Base-by-base conservation (phyloP, 2,329 filamentous ascomycete genomes). In the Corynespora cassiicola region DNA sequence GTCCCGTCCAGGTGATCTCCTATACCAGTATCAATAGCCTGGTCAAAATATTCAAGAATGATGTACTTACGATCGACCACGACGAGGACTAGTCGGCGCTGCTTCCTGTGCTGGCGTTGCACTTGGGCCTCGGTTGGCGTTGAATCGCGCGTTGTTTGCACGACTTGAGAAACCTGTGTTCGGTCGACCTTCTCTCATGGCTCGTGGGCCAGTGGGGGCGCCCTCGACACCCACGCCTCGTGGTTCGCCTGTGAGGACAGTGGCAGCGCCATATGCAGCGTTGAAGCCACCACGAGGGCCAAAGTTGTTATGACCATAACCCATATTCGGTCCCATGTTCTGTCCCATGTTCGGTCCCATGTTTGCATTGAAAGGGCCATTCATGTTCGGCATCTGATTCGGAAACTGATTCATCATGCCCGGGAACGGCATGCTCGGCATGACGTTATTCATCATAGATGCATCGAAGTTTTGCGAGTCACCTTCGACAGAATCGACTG, bases 161-260 rank as follows among this genome's bases (percentile, higher is more conserved):
- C 77, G 69, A 56, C 87, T 81, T 50, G 84, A 80, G 36, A 88
- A 80, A 52, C 87, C 88, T 40, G 86, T 91, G 66, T 95, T 95
- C 34, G 88, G 87, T 8, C 90, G 75, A 19, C 90, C 90, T 69
- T 94, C 87, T 48, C 92, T 82, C 89, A 97, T 95, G 12, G 94
- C 94, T 70, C 94, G 91, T 31, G 94, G 94, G 7, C 91, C 94
- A 37, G 87, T 95, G 18, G 94, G 94, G 18, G 94, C 94, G 71
- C 80, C 80, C 60, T 74, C 75, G 35, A 83, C 79, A 23, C 79
- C 80, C 78, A 89, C 71, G 4, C 76, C 76, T 34, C 69, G 68
- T 6, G 74, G 67, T 43, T 70, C 62, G 17, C 64, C 65, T 31
- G 57, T 66, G 30, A 70, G 43, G 15, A 70, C 63, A 12, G 61